These are phyloP conservation scores for Fusarium algeriense DNA, from an alignment of 2,329 filamentous ascomycete genomes.

Conservation along the genomic window DNA sequence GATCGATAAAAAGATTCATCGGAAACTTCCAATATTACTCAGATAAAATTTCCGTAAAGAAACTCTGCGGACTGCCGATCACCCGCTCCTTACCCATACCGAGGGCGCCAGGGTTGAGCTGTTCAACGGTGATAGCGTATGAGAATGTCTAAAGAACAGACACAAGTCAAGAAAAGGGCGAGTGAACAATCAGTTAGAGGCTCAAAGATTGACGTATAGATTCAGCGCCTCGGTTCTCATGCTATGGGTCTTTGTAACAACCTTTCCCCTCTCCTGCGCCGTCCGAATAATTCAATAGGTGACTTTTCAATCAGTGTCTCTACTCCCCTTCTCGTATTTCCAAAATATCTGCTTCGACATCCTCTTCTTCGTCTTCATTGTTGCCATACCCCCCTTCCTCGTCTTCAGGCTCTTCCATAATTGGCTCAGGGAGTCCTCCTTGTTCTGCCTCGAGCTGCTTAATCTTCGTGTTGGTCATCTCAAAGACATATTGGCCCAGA, in stretches of 20 bases:
- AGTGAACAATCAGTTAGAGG: neutral
- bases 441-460: constrained; percentile 61
- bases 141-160: neutral
- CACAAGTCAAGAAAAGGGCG: neutral
- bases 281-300: constrained; percentile 6
- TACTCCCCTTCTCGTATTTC: constrained; percentile 53
- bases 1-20: neutral
- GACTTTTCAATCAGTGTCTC: constrained; percentile 10
- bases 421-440: constrained; percentile 41
- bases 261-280: constrained; percentile 18
- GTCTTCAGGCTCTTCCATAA: constrained; percentile 48
- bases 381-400: constrained; percentile 50
- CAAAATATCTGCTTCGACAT: constrained; percentile 52
- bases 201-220: neutral
- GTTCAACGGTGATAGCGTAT: constrained; percentile 2
- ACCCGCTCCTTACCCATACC: constrained; percentile 12
- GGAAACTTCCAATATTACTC: neutral
- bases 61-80: constrained; percentile 23
- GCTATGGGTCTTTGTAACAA: constrained; percentile 2
- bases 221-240: constrained; percentile 6
- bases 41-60: too few relatives aligned
- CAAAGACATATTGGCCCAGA: constrained; percentile 93
- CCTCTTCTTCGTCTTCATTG: constrained; percentile 48
- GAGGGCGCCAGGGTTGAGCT: constrained; percentile 14
- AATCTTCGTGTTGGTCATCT: constrained; percentile 83